phyloP scores from a whole-genome alignment of 305 asterid species.

The Fraxinus angustifolia region DNA sequence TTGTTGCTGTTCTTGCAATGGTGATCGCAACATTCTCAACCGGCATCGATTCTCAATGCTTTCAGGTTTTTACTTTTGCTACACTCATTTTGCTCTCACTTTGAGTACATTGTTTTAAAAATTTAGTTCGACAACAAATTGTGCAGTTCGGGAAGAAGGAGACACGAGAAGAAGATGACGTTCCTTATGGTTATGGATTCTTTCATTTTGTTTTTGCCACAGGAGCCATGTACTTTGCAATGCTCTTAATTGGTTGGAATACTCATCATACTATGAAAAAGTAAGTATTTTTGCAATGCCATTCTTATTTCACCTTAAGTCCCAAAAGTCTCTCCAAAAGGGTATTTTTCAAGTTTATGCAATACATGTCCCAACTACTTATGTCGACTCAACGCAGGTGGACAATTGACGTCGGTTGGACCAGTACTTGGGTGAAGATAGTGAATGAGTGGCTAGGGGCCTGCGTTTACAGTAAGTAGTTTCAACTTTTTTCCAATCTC shows the following conservation, averaged over 20 bases:
- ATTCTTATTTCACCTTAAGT: neutral
- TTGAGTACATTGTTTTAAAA: neutral
- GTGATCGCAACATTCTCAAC: conserved; percentile 57
- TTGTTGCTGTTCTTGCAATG: conserved; percentile 45
- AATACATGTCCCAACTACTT: neutral
- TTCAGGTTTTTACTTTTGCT: conserved; percentile 34
- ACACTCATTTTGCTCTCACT: neutral
- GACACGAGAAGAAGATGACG: conserved; percentile 39
- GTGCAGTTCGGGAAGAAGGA: conserved; percentile 47
- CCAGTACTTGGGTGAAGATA: conserved; percentile 59
- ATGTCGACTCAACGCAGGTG: conserved; percentile 27
- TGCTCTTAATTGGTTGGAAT: conserved; percentile 56
- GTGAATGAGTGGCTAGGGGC: conserved; percentile 56
- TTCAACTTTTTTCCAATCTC: neutral
- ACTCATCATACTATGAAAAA: conserved; percentile 49
- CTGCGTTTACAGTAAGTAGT: conserved; percentile 43
- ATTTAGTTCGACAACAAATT: conserved; percentile 4
- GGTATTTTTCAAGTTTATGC: neutral
- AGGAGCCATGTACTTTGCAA: conserved; percentile 56
- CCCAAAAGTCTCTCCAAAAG: neutral
- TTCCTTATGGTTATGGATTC: conserved; percentile 51
- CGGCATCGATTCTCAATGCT: conserved; percentile 50
- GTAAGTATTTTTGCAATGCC: conserved; percentile 19
- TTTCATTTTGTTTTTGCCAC: conserved; percentile 54
- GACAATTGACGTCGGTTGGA: conserved; percentile 56